Evolutionary conservation across 2,329 filamentous ascomycete genomes (phyloP).

Genomic region (Hortaea werneckii): DNA sequence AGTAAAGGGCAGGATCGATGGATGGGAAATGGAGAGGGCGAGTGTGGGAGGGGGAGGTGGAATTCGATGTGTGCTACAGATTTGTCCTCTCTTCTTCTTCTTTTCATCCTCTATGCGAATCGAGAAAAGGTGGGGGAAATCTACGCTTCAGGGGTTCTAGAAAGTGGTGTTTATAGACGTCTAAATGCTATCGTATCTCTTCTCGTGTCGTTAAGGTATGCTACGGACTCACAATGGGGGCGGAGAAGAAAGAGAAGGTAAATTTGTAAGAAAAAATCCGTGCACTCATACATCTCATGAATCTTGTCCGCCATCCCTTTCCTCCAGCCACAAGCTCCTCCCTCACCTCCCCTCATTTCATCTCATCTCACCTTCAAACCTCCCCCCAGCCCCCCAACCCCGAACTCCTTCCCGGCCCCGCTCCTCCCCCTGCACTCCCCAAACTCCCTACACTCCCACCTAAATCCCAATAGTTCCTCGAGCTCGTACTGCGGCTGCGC

Average conservation of each 20-base stretch:
- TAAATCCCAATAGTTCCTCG: slow-evolving; percentile 86
- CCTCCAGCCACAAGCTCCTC: too few relatives aligned
- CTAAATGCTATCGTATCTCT: too few relatives aligned
- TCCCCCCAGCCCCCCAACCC: slow-evolving; percentile 67
- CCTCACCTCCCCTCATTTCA: background rate
- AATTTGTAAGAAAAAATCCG: too few relatives aligned
- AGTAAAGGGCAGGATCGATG: slow-evolving; percentile 5
- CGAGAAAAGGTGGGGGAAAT: background rate
- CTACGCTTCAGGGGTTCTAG: background rate
- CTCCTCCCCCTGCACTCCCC: slow-evolving; percentile 16
- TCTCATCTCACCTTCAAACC: slow-evolving; percentile 33
- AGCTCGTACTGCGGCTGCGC: slow-evolving; percentile 51
- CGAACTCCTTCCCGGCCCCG: slow-evolving; percentile 18
- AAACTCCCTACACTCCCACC: slow-evolving; percentile 69
- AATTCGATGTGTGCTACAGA: too few relatives aligned
- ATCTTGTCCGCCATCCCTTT: background rate
- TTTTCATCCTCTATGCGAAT: background rate
- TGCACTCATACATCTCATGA: too few relatives aligned
- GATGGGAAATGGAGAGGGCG: background rate
- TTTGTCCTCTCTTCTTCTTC: too few relatives aligned
- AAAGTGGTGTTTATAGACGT: too few relatives aligned
- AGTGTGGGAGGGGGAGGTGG: too few relatives aligned
- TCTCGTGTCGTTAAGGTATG: too few relatives aligned
- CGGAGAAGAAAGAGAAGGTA: too few relatives aligned
- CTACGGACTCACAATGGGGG: too few relatives aligned